Base-by-base conservation (phyloP, 1,284 basidiomycete genomes). In the Moesziomyces antarcticus region DNA sequence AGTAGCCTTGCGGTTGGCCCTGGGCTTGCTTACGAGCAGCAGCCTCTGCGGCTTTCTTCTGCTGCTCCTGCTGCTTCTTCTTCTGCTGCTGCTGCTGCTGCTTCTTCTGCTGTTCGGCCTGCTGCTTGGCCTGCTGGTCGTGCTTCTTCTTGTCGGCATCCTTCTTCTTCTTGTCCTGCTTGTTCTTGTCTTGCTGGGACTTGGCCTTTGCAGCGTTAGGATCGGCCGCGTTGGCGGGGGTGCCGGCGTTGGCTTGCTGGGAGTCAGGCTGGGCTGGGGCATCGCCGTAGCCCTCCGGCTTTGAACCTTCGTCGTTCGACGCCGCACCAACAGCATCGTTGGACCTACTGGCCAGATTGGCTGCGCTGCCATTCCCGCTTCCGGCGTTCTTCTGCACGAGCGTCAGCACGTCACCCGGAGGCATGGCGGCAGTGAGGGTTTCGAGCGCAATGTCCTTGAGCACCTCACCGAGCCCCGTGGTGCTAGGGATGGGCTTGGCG, bases 401-500 rank as follows among this genome's bases (percentile, higher is more conserved):
- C 20, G 35, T 30, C 25, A n/a, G 20, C 13, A 59, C 68, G 55
- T 71, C 50, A 7, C 24, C 58, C 1, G 68, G 54, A n/a, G 68
- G 51, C 43, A 65, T 18, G 3, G 55, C 62, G 0, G 16, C 41
- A 3, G 41, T 33, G 43, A 71, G 20, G 51, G 50, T 48, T 40
- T 66, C 62, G 25, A 9, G 7, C 22, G n/a, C 44, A 6, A 70
- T 25, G 35, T 57, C 56, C 52, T 67, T 61, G 25, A 72, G 42
- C 44, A 72, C 59, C 44, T 54, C 22, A 0, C 30, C 51, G 1
- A 63, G 22, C 20, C 43, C 54, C 8, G 54, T 45, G 21, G 69
- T 72, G 33, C 69, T 72, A 27, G 69, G 69, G 5, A 72, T 53
- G 13, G 69, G 63, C 0, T 52, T 46, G 2, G 63, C 56, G 14